Conservation (phyloP, 2,329 filamentous ascomycete genomes). For the Aureobasidium melanogenum region DNA sequence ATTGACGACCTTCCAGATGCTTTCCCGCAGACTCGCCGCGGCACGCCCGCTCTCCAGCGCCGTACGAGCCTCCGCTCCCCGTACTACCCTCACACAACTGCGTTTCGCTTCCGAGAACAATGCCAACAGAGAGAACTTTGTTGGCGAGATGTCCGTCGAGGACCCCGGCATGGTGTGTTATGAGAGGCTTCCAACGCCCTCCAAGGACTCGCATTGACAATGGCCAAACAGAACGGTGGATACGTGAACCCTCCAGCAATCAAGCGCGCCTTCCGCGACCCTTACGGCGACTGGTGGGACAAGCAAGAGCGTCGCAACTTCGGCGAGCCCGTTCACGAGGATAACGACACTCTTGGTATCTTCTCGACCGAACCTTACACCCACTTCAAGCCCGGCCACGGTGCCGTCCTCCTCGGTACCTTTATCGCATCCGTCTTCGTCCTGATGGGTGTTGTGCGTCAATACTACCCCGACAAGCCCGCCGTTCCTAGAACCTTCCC, state of each 20-base stretch:
- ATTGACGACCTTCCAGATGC: slow-evolving; percentile 25
- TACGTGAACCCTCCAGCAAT: slow-evolving; percentile 70
- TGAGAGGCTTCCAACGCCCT: not conserved
- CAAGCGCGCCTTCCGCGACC: slow-evolving; percentile 89
- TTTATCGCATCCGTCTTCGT: slow-evolving; percentile 34
- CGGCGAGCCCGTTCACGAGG: slow-evolving; percentile 92
- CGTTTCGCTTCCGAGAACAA: slow-evolving; percentile 34
- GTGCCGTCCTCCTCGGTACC: slow-evolving; percentile 47
- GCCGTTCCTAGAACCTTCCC: slow-evolving; percentile 36
- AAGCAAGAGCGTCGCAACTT: slow-evolving; percentile 95
- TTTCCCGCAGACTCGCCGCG: slow-evolving; percentile 34
- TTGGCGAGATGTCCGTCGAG: slow-evolving; percentile 33
- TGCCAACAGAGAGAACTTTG: slow-evolving; percentile 10
- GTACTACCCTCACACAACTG: slow-evolving; percentile 21
- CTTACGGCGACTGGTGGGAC: slow-evolving; percentile 92
- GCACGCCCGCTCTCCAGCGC: slow-evolving; percentile 32
- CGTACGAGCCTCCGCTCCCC: slow-evolving; percentile 22
- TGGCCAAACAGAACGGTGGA: slow-evolving; percentile 59
- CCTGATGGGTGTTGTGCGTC: slow-evolving; percentile 30
- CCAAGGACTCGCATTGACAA: slow-evolving; percentile 15
- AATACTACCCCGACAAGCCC: slow-evolving; percentile 37
- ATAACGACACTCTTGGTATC: slow-evolving; percentile 85
- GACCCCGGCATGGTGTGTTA: slow-evolving; percentile 53
- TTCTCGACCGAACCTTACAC: slow-evolving; percentile 87
- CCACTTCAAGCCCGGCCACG: slow-evolving; percentile 66